Base-by-base conservation (phyloP, 1,284 basidiomycete species). In the Pyrrhoderma lamaoense region DNA sequence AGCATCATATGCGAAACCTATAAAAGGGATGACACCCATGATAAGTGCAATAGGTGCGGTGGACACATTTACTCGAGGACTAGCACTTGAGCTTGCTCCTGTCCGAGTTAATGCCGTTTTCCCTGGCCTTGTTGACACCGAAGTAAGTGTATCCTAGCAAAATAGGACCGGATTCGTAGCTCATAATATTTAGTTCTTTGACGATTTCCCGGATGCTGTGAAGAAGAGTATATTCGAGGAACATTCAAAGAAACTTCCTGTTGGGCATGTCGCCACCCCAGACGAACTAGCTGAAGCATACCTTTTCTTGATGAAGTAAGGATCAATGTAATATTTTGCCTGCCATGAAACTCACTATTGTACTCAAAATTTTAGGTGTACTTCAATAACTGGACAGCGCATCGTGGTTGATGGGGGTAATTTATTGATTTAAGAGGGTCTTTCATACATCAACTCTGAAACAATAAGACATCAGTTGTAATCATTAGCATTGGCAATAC, bases 271-370 rank as follows among this genome's bases (percentile, higher is more conserved):
- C 21, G 57, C 45, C 3, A 42, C 39, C 3, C 55, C 58, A 31
- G 49, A 56, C 11, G 58, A 58, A 49, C 39, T 59, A 27, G 58
- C 58, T 3, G 58, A 59, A 46, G 52, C 57, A 21, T 59, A 59
- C 45, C 35, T 59, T 3, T 59, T 58, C 42, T 42, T 57, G 5
- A 59, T 59, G 58, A 59, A 59, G 58, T 59, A 27, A 52, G 56
- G n/a, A n/a, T n/a, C n/a, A n/a, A n/a, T 40, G 5, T 40, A 8
- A 18, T 40, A 8, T 40, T 8, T 40, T 40, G 38, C 38, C 5
- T 31, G 27, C 27, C 11, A 5, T 5, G 27, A 11, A 31, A 5
- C 27, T 31, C 27, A 31, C 5, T 31, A 31, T 31, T 31, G 27
- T 31, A 5, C 5, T 31, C 7, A 31, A n/a, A n/a, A n/a, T n/a